Evolutionary conservation across 768 basidiomycete genomes (phyloP), one percentile per base, ranked within the genome.

Genomic region (Daedaleopsis nitida): DNA sequence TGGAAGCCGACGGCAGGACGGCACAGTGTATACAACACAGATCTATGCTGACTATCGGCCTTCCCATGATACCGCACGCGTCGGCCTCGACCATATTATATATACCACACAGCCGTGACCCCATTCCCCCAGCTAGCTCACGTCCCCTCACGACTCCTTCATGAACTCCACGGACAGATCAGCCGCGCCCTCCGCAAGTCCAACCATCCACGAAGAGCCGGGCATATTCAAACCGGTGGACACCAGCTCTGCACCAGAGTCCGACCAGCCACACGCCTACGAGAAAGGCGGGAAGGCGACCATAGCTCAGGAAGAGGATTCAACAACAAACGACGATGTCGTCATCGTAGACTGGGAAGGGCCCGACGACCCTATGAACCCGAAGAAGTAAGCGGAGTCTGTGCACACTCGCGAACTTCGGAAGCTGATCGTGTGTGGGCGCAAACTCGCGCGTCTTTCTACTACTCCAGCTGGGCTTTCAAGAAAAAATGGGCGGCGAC

Each of bases 401-500:
- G 13, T n/a, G n/a, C n/a, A n/a, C n/a, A n/a, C n/a, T n/a, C n/a
- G n/a, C n/a, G 21, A 39, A 14, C 10, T 23, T 8, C n/a, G n/a
- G 27, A 16, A 35, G 32, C 11, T 14, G 19, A 37, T 6, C 21
- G 19, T 24, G 9, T 43, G 39, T 35, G 54, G 19, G 6, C 60
- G 43, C 37, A 16, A 42, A 39, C 47, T 13, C 34, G 13, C 45
- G 16, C 10, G 23, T 37, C 51, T 23, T 19, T 14, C 27, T 32
- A 32, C 7, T 17, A 6, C 32, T 49, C 11, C 60, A 86, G 88
- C 68, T 89, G 88, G 88, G 68, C 77, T 4, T 80, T 76, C 55
- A 76, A 69, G 32, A 75, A 75, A 65, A 90, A 87, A 77, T 89
- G 87, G 89, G 81, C 77, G 0, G 84, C 83, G 0, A 88, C 86